Evolutionary conservation across 1,139 yeast species (phyloP).

Genomic region (Taphrina deformans): DNA sequence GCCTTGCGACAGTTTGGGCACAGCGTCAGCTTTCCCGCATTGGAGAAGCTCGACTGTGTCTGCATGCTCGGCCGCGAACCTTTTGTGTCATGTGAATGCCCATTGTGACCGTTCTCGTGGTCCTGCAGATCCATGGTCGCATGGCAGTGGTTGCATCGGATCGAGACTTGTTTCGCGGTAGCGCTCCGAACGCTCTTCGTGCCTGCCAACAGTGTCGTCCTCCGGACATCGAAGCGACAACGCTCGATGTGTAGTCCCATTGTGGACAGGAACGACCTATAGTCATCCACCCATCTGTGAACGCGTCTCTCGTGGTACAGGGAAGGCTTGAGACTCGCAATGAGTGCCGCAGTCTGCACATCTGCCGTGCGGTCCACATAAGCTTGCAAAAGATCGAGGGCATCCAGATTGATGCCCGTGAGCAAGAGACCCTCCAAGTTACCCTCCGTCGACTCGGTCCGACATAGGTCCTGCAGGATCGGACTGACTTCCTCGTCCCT

Average conservation of each 20-base stretch:
- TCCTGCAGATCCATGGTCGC: conserved; percentile 45
- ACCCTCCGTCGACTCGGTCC: conserved; percentile 70
- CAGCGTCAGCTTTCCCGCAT: conserved; percentile 1
- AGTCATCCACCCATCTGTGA: conserved; percentile 47
- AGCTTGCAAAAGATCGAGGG: conserved; percentile 77
- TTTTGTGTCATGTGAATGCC: not conserved
- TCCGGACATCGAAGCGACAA: conserved; percentile 79
- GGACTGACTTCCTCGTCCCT: conserved; percentile 52
- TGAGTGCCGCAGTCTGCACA: conserved; percentile 86
- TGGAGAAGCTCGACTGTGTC: not conserved
- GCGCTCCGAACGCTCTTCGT: conserved; percentile 53
- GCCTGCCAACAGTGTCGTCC: conserved; percentile 61
- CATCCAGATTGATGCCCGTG: conserved; percentile 84
- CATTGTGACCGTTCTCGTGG: not conserved
- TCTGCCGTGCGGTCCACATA: conserved; percentile 89
- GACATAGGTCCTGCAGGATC: conserved; percentile 58
- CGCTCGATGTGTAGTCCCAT: conserved; percentile 78
- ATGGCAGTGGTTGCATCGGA: conserved; percentile 81
- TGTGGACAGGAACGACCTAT: conserved; percentile 72
- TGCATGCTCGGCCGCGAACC: not conserved
- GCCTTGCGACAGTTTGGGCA: conserved; percentile 34
- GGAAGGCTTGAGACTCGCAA: conserved; percentile 79
- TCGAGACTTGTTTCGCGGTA: conserved; percentile 62
- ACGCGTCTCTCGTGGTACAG: conserved; percentile 59
- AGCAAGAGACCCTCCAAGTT: conserved; percentile 86